Base-by-base conservation (phyloP, 2,329 filamentous ascomycete genomes). In the Fusarium nisikadoi region DNA sequence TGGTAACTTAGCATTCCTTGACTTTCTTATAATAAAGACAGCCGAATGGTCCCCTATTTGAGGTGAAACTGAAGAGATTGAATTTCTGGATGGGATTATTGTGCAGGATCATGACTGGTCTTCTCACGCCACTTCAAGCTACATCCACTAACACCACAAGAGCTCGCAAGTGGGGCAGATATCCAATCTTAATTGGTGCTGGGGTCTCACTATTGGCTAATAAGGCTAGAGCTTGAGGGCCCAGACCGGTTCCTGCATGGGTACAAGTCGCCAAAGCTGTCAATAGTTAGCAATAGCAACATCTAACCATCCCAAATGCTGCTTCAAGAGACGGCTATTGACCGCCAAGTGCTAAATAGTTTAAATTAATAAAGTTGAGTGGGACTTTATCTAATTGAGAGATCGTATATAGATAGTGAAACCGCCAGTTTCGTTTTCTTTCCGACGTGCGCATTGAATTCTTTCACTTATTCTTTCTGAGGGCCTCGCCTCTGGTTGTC, bases 261-360 rank as follows among this genome's bases (percentile, higher is more conserved):
- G 19, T 38, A 4, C 5, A 27, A 6, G 10, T 38, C 5, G 19
- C 20, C 19, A 14, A 50, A 45, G 38, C 31, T 43, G 25, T 35
- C 56, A 45, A 43, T 62, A 63, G 61, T 62, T 17, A 10, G 35
- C 56, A 63, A 63, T 63, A 63, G 31, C 11, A 16, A 19, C 4
- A 16, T 11, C 31, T n/a, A 17, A 11, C 31, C 12, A 35, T 5
- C 23, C 13, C 8, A 13, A 57, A 38, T 13, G 11, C 25, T 27
- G 8, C 10, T 23, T 5, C 13, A 31, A 55, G 23, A 8, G 10
- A 29, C 23, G 13, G 8, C 23, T 20, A 25, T 61, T 12, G 25
- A 43, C 29, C 19, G 20, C 23, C 25, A 42, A n/a, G 43, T 35
- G 16, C 6, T 12, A 8, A 25, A 42, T 60, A 59, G 60, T 7